phyloP scores from a whole-genome alignment of 208 protist species.

The Leishmania martiniquensis region DNA sequence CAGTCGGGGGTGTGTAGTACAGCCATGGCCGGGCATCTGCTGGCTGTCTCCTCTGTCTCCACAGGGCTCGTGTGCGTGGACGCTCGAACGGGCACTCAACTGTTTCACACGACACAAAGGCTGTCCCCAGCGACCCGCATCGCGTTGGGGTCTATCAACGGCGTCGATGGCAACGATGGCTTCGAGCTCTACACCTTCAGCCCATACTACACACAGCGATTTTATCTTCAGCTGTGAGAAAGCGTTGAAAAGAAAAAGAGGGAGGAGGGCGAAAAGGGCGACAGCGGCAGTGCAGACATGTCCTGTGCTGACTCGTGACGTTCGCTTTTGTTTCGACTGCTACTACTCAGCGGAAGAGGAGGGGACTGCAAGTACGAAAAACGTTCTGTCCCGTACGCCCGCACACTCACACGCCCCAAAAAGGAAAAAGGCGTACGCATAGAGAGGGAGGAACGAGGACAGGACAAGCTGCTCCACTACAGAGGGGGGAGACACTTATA shows the following conservation, averaged over 20 bases:
- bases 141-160: slow-evolving; percentile 4
- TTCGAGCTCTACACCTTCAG: slow-evolving; percentile 29
- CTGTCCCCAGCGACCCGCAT: slow-evolving; percentile 24
- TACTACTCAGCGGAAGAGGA: background rate
- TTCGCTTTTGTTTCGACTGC: background rate
- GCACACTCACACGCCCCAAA: background rate
- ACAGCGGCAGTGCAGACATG: background rate
- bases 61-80: slow-evolving; percentile 38
- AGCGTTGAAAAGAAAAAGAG: too few species aligned
- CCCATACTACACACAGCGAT: slow-evolving; percentile 22
- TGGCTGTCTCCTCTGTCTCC: slow-evolving; percentile 22
- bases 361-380: background rate
- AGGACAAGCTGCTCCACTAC: background rate
- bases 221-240: slow-evolving; percentile 10
- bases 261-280: background rate
- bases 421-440: background rate
- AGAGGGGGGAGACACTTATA: background rate
- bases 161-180: slow-evolving; percentile 1
- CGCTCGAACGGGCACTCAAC: slow-evolving; percentile 14
- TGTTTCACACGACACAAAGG: slow-evolving; percentile 24
- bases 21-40: slow-evolving; percentile 6
- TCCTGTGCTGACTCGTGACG: background rate
- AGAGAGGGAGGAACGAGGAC: background rate
- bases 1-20: slow-evolving; percentile 22
- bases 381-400: background rate